Conservation (phyloP, 768 basidiomycete genomes). For the Pisolithus albus region DNA sequence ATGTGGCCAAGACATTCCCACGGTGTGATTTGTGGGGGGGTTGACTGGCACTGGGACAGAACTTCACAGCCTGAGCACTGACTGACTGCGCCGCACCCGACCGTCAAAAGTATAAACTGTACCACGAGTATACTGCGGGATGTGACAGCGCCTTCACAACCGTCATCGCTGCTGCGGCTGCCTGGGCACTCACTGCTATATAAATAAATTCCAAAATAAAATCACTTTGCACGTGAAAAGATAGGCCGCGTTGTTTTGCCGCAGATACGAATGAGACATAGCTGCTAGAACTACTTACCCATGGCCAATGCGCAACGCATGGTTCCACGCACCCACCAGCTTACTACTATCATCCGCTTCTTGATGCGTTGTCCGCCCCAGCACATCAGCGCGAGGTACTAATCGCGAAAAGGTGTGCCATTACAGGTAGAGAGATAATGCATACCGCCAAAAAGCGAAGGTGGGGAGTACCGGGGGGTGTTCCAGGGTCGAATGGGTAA, state of each 20-base stretch:
- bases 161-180: no score
- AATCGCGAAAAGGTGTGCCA: slow-evolving; percentile 11
- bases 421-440: slow-evolving; percentile 11
- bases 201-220: no score
- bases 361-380: background rate
- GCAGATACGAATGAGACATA: background rate
- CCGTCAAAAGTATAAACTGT: no score
- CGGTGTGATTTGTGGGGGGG: background rate
- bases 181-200: no score
- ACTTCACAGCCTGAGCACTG: background rate
- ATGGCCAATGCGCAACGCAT: background rate
- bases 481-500: slow-evolving; percentile 17
- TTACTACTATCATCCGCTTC: background rate
- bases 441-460: slow-evolving; percentile 11
- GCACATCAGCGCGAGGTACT: background rate
- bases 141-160: no score
- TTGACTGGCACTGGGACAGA: background rate
- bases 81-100: background rate
- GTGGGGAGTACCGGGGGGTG: background rate
- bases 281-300: background rate
- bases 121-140: no score
- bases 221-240: background rate
- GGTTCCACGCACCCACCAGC: background rate
- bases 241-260: background rate
- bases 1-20: background rate